phyloP scores from a whole-genome alignment of 495 filamentous ascomycete genomes.

The Podospora comata region DNA sequence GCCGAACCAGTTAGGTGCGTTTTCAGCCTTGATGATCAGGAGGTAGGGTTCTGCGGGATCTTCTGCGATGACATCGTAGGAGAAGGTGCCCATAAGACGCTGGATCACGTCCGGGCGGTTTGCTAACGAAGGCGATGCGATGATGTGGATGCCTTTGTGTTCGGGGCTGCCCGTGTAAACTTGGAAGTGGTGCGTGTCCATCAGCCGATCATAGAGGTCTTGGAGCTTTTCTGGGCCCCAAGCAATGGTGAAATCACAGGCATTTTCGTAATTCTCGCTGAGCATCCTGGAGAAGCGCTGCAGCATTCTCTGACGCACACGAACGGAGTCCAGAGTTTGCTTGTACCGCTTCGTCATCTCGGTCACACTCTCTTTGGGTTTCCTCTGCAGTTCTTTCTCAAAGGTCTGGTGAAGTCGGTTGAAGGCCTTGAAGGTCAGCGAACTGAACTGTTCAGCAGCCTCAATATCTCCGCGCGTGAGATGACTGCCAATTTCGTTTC shows the following conservation, averaged over 20 bases:
- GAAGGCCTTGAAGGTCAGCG: slow-evolving; percentile 85
- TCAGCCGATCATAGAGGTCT: slow-evolving; percentile 75
- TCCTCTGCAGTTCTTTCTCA: slow-evolving; percentile 80
- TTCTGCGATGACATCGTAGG: slow-evolving; percentile 71
- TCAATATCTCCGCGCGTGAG: slow-evolving; percentile 91
- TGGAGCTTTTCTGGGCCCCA: slow-evolving; percentile 62
- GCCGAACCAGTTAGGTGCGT: slow-evolving; percentile 78
- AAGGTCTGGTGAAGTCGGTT: slow-evolving; percentile 85
- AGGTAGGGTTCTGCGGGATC: slow-evolving; percentile 77
- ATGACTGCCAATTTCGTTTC: slow-evolving; percentile 83
- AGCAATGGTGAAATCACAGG: slow-evolving; percentile 85
- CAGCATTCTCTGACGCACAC: slow-evolving; percentile 82
- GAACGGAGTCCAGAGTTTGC: slow-evolving; percentile 88
- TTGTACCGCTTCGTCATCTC: slow-evolving; percentile 98
- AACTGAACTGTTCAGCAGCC: slow-evolving; percentile 97
- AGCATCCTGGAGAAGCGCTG: slow-evolving; percentile 78
- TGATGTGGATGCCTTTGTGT: slow-evolving; percentile 72
- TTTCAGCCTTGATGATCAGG: slow-evolving; percentile 78
- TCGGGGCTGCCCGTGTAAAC: slow-evolving; percentile 63
- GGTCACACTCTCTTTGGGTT: slow-evolving; percentile 72
- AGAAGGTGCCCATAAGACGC: slow-evolving; percentile 81
- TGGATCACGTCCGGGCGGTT: slow-evolving; percentile 75
- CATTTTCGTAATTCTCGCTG: slow-evolving; percentile 90
- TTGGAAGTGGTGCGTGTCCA: slow-evolving; percentile 82
- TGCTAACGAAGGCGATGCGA: slow-evolving; percentile 77